A percentile compares a stretch with the other conserved stretches of the same genome.
Conservation (phyloP, 2,329 filamentous ascomycete genomes). For the Penicillium capsulatum region DNA sequence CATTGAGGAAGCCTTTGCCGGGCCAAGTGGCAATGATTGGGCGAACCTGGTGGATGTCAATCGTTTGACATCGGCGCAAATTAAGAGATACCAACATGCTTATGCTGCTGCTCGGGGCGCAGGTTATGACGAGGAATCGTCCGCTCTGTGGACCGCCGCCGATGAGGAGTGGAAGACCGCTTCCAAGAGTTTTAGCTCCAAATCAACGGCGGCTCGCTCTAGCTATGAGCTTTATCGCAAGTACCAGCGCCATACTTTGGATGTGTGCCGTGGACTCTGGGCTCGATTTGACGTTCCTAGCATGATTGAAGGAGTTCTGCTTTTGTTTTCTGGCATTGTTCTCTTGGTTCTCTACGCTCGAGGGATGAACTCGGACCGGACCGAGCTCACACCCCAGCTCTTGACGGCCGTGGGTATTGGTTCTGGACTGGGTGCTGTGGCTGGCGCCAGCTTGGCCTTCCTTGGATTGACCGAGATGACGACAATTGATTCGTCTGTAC, state of each 20-base stretch:
- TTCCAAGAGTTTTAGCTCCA: conserved; percentile 39
- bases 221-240: conserved; percentile 58
- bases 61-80: conserved; percentile 74
- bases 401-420: conserved; percentile 51
- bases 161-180: conserved; percentile 51
- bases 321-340: conserved; percentile 65
- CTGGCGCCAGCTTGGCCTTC: conserved; percentile 24
- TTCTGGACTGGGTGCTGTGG: conserved; percentile 41
- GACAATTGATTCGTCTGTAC: conserved; percentile 31
- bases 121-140: conserved; percentile 55
- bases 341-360: conserved; percentile 70
- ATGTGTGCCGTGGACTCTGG: conserved; percentile 80
- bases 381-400: conserved; percentile 51
- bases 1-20: conserved; percentile 89
- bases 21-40: conserved; percentile 64
- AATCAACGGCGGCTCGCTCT: conserved; percentile 36
- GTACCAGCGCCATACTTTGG: conserved; percentile 76
- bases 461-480: conserved; percentile 27
- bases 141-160: conserved; percentile 58
- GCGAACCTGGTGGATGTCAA: conserved; percentile 72
- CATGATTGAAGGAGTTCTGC: conserved; percentile 74
- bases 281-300: conserved; percentile 82
- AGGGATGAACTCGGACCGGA: conserved; percentile 51
- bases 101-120: conserved; percentile 72
- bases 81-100: conserved; percentile 79